Evolutionary conservation across 2,329 filamentous ascomycete genomes (phyloP), one percentile per base, ranked within the genome.

Genomic region (Pyrenophora seminiperda): DNA sequence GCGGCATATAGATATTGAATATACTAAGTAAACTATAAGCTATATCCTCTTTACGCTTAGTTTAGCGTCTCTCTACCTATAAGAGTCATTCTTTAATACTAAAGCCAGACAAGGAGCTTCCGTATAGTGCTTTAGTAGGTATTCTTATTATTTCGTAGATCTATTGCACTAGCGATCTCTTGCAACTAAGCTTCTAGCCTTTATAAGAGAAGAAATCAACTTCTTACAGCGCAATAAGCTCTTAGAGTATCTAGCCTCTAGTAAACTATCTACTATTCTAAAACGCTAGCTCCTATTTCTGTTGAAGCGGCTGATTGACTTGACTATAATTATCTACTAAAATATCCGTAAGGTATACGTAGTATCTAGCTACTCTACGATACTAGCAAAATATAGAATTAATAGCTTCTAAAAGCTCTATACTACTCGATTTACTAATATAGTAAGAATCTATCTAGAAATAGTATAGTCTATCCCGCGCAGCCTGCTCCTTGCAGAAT

Each of bases 241-340:
- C 58, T 5, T 62, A 57, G 0, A 63, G 45, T 0, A 58, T 62
- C 61, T 56, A 63, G 20, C 58, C 58, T 51, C 54, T n/a, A n/a
- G n/a, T n/a, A n/a, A n/a, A n/a, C n/a, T n/a, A n/a, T n/a, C n/a
- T n/a, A n/a, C n/a, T n/a, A n/a, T n/a, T n/a, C n/a, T n/a, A n/a
- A n/a, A n/a, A n/a, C n/a, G n/a, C n/a, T n/a, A n/a, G n/a, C n/a
- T n/a, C n/a, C n/a, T n/a, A n/a, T n/a, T n/a, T n/a, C n/a, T n/a
- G n/a, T n/a, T n/a, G n/a, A n/a, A n/a, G n/a, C n/a, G n/a, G n/a
- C n/a, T n/a, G n/a, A n/a, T n/a, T n/a, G n/a, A n/a, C n/a, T n/a
- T n/a, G n/a, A n/a, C n/a, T n/a, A n/a, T n/a, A n/a, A n/a, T n/a
- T n/a, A n/a, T n/a, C n/a, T n/a, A 9, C 9, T 42, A 31, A 41